phyloP scores from a whole-genome alignment of 2,329 filamentous ascomycete genomes.

The Coniella vitis region DNA sequence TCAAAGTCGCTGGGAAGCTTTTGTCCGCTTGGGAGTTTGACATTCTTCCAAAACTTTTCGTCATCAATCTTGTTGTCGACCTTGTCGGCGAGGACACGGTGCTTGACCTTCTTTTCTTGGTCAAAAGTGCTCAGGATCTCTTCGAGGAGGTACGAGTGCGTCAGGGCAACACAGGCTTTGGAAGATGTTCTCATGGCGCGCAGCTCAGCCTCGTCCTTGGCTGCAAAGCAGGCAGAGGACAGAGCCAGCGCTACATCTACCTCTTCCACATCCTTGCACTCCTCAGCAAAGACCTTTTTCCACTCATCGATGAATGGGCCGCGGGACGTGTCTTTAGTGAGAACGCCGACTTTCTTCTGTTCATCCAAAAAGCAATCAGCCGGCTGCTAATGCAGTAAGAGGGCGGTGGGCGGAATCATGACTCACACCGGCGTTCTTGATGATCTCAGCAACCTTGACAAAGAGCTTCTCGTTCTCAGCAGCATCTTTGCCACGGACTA shows the following conservation, averaged over 20 bases:
- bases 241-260: slow-evolving; percentile 79
- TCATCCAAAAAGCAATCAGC: not conserved
- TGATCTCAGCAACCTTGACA: slow-evolving; percentile 71
- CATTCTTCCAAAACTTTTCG: slow-evolving; percentile 82
- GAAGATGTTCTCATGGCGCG: slow-evolving; percentile 91
- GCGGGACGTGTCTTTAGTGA: slow-evolving; percentile 75
- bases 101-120: slow-evolving; percentile 93
- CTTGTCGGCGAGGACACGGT: slow-evolving; percentile 77
- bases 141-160: slow-evolving; percentile 95
- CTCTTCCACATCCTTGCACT: slow-evolving; percentile 80
- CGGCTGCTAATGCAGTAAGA: not conserved
- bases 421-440: slow-evolving; percentile 80
- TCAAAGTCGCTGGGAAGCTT: slow-evolving; percentile 88
- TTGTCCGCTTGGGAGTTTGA: slow-evolving; percentile 59
- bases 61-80: slow-evolving; percentile 91
- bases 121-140: slow-evolving; percentile 97
- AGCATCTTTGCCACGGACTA: slow-evolving; percentile 86
- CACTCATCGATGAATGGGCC: slow-evolving; percentile 95
- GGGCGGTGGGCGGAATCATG: slow-evolving; percentile 1
- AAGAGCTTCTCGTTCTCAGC: slow-evolving; percentile 90
- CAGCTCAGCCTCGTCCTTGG: slow-evolving; percentile 93
- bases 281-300: slow-evolving; percentile 73
- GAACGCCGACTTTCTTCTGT: slow-evolving; percentile 81
- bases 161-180: slow-evolving; percentile 86
- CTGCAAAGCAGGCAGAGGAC: slow-evolving; percentile 74